Conservation (phyloP, 192 early-diverging fungal species). For the Coemansia sp. region DNA sequence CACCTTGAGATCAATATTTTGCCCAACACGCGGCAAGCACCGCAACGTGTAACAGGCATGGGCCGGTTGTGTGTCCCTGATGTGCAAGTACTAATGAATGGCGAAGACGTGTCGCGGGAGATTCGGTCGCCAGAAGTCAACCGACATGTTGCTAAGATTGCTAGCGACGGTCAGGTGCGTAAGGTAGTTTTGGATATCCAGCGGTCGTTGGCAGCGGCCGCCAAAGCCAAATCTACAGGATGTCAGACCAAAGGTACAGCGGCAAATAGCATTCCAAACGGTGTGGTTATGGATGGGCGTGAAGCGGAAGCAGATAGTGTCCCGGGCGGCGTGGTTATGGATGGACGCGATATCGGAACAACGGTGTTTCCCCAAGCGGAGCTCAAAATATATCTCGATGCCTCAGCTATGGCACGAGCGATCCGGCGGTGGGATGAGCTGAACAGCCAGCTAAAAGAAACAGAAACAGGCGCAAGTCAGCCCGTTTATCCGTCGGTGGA, state of each 20-base stretch:
- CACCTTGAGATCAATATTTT: slow-evolving; percentile 33
- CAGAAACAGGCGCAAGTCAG: background rate
- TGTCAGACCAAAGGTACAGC: background rate
- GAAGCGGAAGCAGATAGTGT: slow-evolving; percentile 64
- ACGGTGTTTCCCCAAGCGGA: slow-evolving; percentile 72
- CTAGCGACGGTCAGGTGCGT: slow-evolving; percentile 58
- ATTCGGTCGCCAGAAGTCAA: slow-evolving; percentile 62
- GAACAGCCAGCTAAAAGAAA: slow-evolving; percentile 27
- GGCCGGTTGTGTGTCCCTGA: slow-evolving; percentile 27
- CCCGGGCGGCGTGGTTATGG: slow-evolving; percentile 70
- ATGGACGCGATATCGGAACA: slow-evolving; percentile 80
- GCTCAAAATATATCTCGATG: slow-evolving; percentile 73
- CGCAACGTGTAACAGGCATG: slow-evolving; percentile 14
- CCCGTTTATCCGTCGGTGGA: slow-evolving; percentile 43
- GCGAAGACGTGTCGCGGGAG: slow-evolving; percentile 62
- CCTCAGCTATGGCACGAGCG: slow-evolving; percentile 63
- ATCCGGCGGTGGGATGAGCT: slow-evolving; percentile 65
- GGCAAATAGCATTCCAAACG: slow-evolving; percentile 12
- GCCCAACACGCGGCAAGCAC: slow-evolving; percentile 1
- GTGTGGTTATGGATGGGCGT: slow-evolving; percentile 80
- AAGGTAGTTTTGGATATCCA: slow-evolving; percentile 56
- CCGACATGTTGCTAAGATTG: slow-evolving; percentile 58
- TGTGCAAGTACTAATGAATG: slow-evolving; percentile 50
- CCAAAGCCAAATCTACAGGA: slow-evolving; percentile 18
- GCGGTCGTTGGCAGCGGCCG: slow-evolving; percentile 50